Conservation (phyloP, 2,329 filamentous ascomycete species). For the Ambrosiella xylebori region DNA sequence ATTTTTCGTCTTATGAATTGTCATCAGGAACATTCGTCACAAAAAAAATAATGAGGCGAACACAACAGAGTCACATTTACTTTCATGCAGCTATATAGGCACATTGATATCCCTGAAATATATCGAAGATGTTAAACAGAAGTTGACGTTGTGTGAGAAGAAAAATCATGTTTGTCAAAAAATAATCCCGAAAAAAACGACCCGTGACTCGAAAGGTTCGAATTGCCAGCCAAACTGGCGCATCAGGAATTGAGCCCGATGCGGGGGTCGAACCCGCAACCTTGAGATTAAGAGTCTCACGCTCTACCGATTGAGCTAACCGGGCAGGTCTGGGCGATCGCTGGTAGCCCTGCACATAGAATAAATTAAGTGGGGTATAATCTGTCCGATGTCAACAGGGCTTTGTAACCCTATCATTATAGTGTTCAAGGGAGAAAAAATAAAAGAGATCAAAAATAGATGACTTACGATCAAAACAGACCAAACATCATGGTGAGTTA, state of each 20-base stretch:
- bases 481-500: too few species aligned
- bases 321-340: conserved; percentile 21
- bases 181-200: not conserved
- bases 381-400: too few species aligned
- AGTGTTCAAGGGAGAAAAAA: too few species aligned
- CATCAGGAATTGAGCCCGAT: conserved; percentile 15
- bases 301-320: conserved; percentile 57
- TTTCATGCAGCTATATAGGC: too few species aligned
- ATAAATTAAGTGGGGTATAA: too few species aligned
- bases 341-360: not conserved
- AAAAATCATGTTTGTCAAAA: not conserved
- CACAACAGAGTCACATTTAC: too few species aligned
- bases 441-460: too few species aligned
- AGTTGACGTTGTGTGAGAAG: not conserved
- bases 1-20: not conserved
- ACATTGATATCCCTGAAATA: too few species aligned
- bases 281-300: conserved; percentile 48
- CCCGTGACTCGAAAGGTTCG: not conserved
- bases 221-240: conserved; percentile 9
- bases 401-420: too few species aligned
- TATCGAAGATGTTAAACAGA: too few species aligned
- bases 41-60: too few species aligned
- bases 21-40: not conserved
- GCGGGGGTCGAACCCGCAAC: conserved; percentile 27
- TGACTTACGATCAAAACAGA: too few species aligned